Evolutionary conservation across 2,329 filamentous ascomycete species (phyloP), one percentile per base, ranked within the genome.

Genomic region (Sporothrix brunneoviolacea): DNA sequence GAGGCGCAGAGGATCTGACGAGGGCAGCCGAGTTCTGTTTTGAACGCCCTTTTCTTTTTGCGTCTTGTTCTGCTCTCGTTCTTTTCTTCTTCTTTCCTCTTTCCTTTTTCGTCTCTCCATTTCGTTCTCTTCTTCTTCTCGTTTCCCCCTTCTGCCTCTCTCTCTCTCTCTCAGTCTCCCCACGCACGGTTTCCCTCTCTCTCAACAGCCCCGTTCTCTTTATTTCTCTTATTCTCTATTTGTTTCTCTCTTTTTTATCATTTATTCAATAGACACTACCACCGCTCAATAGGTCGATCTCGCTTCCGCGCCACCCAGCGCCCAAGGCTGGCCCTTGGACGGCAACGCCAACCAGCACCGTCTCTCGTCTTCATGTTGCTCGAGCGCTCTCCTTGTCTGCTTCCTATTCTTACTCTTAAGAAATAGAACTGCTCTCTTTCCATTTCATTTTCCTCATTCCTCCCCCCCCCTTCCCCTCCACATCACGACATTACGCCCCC

Each of bases 291-390:
- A n/a, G n/a, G n/a, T n/a, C n/a, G n/a, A n/a, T n/a, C 33, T 30
- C 24, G 21, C 39, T 27, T 32, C 24, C 15, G n/a, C 13, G 12
- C 16, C 12, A 15, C 27, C 10, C 4, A 12, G 33, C 18, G 27
- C 12, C 33, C 22, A 46, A 3, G 43, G 43, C 33, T 19, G 43
- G 43, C 19, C 43, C 33, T 46, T 46, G 33, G 33, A 37, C 22
- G 18, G 9, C 21, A 8, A 10, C 19, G 21, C 16, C 21, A 28
- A 10, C 35, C 6, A 28, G 24, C n/a, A n/a, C n/a, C n/a, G n/a
- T n/a, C n/a, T n/a, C n/a, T n/a, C n/a, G n/a, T n/a, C n/a, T n/a
- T n/a, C n/a, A n/a, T n/a, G n/a, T n/a, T n/a, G n/a, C n/a, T n/a
- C n/a, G n/a, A n/a, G n/a, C n/a, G n/a, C n/a, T n/a, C n/a, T n/a